Conservation (phyloP, 2,329 filamentous ascomycete species). For the Echinosphaeria canescens region DNA sequence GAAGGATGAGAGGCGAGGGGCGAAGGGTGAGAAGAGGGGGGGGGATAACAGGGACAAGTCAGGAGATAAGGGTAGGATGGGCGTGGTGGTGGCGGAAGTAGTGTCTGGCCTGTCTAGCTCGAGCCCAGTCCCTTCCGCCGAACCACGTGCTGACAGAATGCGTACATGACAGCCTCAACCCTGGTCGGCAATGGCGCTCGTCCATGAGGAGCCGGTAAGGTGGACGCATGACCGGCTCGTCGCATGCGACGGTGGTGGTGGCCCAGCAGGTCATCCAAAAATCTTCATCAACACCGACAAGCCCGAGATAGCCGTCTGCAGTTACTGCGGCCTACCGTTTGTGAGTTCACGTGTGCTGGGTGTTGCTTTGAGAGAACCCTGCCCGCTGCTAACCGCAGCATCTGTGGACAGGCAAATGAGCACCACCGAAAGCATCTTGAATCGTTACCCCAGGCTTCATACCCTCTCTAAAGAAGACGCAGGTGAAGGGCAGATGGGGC, state of each 20-base stretch:
- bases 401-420: constrained; percentile 51
- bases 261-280: constrained; percentile 70
- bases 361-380: too few species aligned
- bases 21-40: not conserved
- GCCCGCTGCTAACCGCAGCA: too few species aligned
- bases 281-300: constrained; percentile 99
- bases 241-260: constrained; percentile 81
- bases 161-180: constrained; percentile 49
- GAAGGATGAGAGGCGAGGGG: too few species aligned
- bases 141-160: constrained; percentile 1
- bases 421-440: constrained; percentile 71
- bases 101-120: too few species aligned
- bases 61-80: too few species aligned
- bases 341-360: too few species aligned
- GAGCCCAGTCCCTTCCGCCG: too few species aligned
- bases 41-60: too few species aligned
- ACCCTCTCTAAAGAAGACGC: constrained; percentile 35
- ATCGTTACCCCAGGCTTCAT: constrained; percentile 58
- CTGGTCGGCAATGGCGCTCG: constrained; percentile 77
- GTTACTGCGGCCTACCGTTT: constrained; percentile 84
- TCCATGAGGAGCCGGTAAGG: constrained; percentile 84
- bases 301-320: constrained; percentile 76
- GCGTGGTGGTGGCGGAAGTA: too few species aligned
- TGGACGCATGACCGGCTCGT: constrained; percentile 75
- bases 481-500: not conserved